Evolutionary conservation across 2,329 filamentous ascomycete genomes (phyloP).

Genomic region (Lomentospora prolificans): DNA sequence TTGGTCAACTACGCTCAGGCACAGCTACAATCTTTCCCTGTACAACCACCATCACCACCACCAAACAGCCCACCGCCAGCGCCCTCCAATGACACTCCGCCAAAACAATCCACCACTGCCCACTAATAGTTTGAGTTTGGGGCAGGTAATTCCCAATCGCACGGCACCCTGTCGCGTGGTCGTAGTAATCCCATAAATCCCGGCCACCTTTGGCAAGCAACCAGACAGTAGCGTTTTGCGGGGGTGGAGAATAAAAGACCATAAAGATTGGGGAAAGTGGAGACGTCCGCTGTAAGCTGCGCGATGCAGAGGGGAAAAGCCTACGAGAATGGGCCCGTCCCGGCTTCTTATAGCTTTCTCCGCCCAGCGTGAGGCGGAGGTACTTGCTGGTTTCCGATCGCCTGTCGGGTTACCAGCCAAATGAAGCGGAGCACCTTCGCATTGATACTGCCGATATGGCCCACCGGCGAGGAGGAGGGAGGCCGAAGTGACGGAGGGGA

Average conservation of each 20-base stretch:
- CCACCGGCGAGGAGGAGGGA: not conserved
- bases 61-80: not conserved
- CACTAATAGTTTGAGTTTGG: too few species aligned
- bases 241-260: not conserved
- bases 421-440: not conserved
- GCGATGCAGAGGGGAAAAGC: not conserved
- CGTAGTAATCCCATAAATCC: too few species aligned
- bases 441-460: not conserved
- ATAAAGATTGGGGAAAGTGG: not conserved
- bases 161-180: too few species aligned
- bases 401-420: not conserved
- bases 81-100: too few species aligned
- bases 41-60: not conserved
- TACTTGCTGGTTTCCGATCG: not conserved
- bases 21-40: not conserved
- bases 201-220: not conserved
- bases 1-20: not conserved
- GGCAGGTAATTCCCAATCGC: too few species aligned
- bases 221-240: not conserved
- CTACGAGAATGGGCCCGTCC: not conserved
- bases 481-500: not conserved
- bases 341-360: not conserved
- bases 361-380: not conserved
- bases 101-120: too few species aligned
- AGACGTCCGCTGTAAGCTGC: not conserved